phyloP scores from a whole-genome alignment of 306 rosid species.

The Ziziphus jujuba region DNA sequence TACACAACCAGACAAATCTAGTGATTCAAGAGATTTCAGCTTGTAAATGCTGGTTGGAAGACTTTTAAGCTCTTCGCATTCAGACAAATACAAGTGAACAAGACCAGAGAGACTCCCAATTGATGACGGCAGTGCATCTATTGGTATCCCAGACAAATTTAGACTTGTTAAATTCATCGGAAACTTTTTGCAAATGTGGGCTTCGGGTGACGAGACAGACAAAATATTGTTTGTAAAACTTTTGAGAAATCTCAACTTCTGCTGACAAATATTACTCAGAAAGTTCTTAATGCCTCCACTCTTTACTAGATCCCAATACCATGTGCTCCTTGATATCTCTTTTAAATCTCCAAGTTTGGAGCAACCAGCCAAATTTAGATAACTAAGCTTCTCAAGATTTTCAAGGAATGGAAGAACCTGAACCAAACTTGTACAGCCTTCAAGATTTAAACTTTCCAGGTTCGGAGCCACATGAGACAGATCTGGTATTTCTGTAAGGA shows the following conservation, averaged over 20 bases:
- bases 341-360: neutral
- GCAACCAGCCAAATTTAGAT: neutral
- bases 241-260: too few relatives aligned
- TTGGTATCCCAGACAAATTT: neutral
- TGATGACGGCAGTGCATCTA: slow-evolving; percentile 2
- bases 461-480: neutral
- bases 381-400: neutral
- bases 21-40: neutral
- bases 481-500: neutral
- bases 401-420: neutral
- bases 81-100: neutral
- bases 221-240: too few relatives aligned
- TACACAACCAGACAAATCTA: neutral
- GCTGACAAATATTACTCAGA: too few relatives aligned
- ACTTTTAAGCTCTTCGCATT: neutral
- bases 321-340: too few relatives aligned
- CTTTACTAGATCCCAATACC: too few relatives aligned
- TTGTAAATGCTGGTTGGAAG: neutral
- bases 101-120: neutral
- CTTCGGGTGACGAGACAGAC: too few relatives aligned
- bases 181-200: too few relatives aligned
- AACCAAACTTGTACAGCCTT: neutral
- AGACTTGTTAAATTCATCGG: neutral
- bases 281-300: too few relatives aligned
- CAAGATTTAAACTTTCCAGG: neutral